Evolutionary conservation across 2,329 filamentous ascomycete species (phyloP), one percentile per base, ranked within the genome.

Genomic region (Penicillium sp.): DNA sequence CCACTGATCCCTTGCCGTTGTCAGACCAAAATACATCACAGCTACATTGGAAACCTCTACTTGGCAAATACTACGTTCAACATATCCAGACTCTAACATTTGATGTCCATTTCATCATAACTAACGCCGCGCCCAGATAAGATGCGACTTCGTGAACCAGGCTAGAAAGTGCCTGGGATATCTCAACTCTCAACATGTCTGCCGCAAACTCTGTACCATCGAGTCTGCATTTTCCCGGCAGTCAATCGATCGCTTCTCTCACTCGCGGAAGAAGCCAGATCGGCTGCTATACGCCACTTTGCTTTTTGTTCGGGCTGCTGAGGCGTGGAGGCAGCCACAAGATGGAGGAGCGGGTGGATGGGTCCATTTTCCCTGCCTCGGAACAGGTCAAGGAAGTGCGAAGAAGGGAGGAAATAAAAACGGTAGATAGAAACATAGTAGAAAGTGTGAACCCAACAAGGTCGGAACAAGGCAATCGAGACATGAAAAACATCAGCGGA

Each of bases 101-200:
- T 55, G 18, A 58, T 57, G 50, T 57, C 53, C 55, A 60, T 61
- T 54, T 57, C 54, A 52, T 60, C 55, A 53, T 59, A 49, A 54
- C 45, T 55, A 49, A 56, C 49, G 50, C 52, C 49, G 51, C 47
- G 44, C 45, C 42, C 39, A 46, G 36, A 36, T 45, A 47, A 54
- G 50, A 53, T 48, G 47, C 52, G 44, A 48, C 51, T 51, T 59
- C 55, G 44, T 57, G 47, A 57, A 53, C 41, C 40, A 44, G 49
- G 50, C 41, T 16, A 37, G n/a, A 30, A 10, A 35, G 15, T 26
- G 20, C 37, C 36, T 32, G 30, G 35, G 14, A 14, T 29, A 17
- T 40, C 37, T 22, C 22, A 23, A 41, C 33, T 36, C 35, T 18
- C 30, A 35, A 22, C 18, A 22, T 32, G 36, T 42, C 32, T 37